phyloP scores from a whole-genome alignment of 305 asterid genomes.

The Solanum chacoense region DNA sequence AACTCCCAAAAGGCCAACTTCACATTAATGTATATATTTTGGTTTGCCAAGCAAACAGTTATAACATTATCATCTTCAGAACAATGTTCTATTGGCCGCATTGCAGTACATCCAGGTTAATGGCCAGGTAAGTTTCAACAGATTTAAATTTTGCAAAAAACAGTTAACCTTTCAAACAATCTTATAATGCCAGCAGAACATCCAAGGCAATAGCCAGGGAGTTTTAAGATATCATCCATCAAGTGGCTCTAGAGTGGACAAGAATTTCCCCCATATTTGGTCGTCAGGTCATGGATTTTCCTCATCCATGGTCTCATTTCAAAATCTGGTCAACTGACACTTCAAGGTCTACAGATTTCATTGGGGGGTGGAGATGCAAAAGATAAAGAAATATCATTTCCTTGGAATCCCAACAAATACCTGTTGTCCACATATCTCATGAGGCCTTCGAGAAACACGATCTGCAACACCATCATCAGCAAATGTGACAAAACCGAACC shows the following conservation, averaged over 20 bases:
- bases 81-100: not conserved
- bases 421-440: constrained; percentile 98
- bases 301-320: not conserved
- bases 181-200: not conserved
- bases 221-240: not conserved
- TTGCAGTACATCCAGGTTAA: not conserved
- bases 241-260: not conserved
- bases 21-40: not conserved
- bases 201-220: not conserved
- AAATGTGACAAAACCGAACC: constrained; percentile 96
- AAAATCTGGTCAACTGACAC: not conserved
- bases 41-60: not conserved
- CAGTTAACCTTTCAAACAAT: not conserved
- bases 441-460: constrained; percentile 91
- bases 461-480: constrained; percentile 98
- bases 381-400: not conserved
- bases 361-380: not conserved
- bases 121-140: not conserved
- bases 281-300: not conserved
- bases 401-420: constrained; percentile 17
- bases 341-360: not conserved
- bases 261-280: not conserved
- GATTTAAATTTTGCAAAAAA: not conserved
- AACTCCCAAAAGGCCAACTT: not conserved
- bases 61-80: not conserved